Evolutionary conservation across 139 green algal genomes (phyloP).

Genomic region (Haematococcus sp.): DNA sequence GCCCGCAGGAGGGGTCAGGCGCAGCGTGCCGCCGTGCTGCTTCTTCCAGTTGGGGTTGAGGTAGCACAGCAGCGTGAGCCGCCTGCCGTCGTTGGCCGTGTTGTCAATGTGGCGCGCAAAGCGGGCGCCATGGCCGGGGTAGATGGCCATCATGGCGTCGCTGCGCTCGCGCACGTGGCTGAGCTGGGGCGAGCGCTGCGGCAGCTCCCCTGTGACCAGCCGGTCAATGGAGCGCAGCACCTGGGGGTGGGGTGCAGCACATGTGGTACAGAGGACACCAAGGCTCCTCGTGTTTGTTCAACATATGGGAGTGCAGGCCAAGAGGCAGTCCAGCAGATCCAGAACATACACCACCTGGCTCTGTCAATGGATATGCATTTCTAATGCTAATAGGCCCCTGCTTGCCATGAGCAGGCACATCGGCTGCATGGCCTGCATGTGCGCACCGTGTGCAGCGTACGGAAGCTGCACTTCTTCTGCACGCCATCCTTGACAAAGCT

Average conservation of each 20-base stretch:
- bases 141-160: slow-evolving; percentile 46
- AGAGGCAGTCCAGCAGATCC: too few species aligned
- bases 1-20: slow-evolving; percentile 23
- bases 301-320: too few species aligned
- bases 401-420: too few species aligned
- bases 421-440: too few species aligned
- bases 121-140: slow-evolving; percentile 37
- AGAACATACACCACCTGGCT: too few species aligned
- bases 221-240: slow-evolving; percentile 39
- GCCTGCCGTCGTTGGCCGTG: slow-evolving; percentile 44
- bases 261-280: too few species aligned
- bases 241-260: too few species aligned
- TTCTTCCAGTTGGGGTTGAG: slow-evolving; percentile 42
- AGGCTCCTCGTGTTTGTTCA: too few species aligned
- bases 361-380: too few species aligned
- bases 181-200: slow-evolving; percentile 18
- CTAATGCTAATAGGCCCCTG: too few species aligned
- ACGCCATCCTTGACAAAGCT: slow-evolving; percentile 40
- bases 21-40: slow-evolving; percentile 35
- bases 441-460: slow-evolving; percentile 24
- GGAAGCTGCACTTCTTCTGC: slow-evolving; percentile 32
- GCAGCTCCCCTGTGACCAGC: slow-evolving; percentile 39
- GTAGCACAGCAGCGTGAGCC: slow-evolving; percentile 53
- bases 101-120: slow-evolving; percentile 59
- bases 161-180: slow-evolving; percentile 20